These are phyloP conservation scores for Erodium moschatum DNA, from an alignment of 441 rosid genomes.

Conservation along the genomic window DNA sequence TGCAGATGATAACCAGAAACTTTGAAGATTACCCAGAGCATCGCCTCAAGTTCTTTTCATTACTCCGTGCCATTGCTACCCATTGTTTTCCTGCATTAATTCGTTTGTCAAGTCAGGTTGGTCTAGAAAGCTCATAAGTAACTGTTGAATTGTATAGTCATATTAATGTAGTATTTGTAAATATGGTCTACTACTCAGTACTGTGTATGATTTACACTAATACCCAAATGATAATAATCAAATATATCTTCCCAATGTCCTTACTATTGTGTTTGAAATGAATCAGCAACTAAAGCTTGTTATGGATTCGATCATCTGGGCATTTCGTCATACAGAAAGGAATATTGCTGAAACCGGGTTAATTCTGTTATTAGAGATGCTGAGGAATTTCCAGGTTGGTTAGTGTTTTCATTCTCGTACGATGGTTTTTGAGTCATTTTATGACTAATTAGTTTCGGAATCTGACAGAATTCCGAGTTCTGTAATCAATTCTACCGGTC, in stretches of 20 bases:
- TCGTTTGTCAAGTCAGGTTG: conserved; percentile 84
- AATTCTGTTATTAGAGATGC: conserved; percentile 82
- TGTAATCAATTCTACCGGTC: conserved; percentile 75
- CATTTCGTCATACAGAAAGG: conserved; percentile 98
- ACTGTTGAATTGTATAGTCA: too few relatives aligned
- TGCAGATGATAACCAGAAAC: conserved; percentile 97
- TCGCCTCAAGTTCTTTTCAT: conserved; percentile 97
- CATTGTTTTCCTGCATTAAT: conserved; percentile 91
- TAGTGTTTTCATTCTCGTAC: conserved; percentile 14
- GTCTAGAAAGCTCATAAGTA: conserved; percentile 20
- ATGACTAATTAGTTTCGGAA: conserved; percentile 14
- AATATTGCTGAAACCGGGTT: conserved; percentile 98
- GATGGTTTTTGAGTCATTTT: conserved; percentile 5
- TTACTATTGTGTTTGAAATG: conserved; percentile 9
- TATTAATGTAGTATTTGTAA: background rate
- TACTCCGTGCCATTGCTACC: conserved; percentile 96
- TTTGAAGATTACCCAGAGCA: conserved; percentile 99
- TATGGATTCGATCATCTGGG: conserved; percentile 99
- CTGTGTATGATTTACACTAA: background rate
- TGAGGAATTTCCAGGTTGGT: conserved; percentile 85
- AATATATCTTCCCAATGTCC: background rate
- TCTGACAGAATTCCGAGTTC: conserved; percentile 67
- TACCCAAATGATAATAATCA: background rate
- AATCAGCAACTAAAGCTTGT: conserved; percentile 92
- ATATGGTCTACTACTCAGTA: background rate